phyloP scores from a whole-genome alignment of 106 monocot genomes.

The Vanilla planifolia region DNA sequence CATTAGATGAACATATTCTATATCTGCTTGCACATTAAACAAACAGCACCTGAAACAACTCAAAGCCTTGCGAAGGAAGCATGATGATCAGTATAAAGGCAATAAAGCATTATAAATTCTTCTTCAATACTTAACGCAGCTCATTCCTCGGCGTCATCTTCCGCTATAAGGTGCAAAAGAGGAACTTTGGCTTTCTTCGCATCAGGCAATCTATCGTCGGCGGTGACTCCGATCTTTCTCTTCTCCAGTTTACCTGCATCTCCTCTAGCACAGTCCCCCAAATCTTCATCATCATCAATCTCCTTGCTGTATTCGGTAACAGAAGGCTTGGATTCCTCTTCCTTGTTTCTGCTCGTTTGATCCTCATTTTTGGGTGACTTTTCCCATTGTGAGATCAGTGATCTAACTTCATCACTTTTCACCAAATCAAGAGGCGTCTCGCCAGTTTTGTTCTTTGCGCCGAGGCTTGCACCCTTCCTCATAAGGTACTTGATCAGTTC shows the following conservation, averaged over 20 bases:
- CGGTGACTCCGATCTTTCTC: conserved; percentile 11
- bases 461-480: conserved; percentile 58
- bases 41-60: too few relatives aligned
- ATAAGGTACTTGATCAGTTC: conserved; percentile 75
- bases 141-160: conserved; percentile 22
- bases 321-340: not conserved
- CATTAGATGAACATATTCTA: too few relatives aligned
- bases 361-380: conserved; percentile 21
- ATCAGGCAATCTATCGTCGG: conserved; percentile 6
- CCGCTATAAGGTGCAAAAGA: conserved; percentile 37
- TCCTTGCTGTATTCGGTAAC: conserved; percentile 1
- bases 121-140: too few relatives aligned
- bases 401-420: conserved; percentile 43
- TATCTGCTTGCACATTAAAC: too few relatives aligned
- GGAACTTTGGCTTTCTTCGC: conserved; percentile 35
- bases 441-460: conserved; percentile 65
- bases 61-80: too few relatives aligned
- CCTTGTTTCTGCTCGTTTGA: not conserved
- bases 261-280: not conserved
- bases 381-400: conserved; percentile 35
- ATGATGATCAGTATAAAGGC: too few relatives aligned
- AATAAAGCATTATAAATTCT: too few relatives aligned
- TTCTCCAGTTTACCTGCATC: conserved; percentile 16
- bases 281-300: conserved; percentile 7
- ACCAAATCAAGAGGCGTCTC: conserved; percentile 64